Conservation (phyloP, 768 basidiomycete genomes). For the Boletellus sp. region DNA sequence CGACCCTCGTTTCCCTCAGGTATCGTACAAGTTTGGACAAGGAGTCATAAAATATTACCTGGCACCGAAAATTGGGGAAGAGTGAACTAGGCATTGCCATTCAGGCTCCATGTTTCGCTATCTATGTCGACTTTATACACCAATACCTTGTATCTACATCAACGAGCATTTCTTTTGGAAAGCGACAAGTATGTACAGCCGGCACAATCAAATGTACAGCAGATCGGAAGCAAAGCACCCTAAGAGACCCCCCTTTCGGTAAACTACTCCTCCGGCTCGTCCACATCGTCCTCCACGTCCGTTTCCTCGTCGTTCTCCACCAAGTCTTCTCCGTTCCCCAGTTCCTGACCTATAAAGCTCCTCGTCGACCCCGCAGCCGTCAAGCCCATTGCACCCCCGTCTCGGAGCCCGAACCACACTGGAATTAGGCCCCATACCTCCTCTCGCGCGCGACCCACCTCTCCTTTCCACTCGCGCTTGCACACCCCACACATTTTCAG, state of each 20-base stretch:
- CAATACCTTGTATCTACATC: constrained; percentile 14
- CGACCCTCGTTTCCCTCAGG: constrained; percentile 39
- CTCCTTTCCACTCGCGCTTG: constrained; percentile 44
- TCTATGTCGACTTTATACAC: constrained; percentile 8
- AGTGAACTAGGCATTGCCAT: constrained; percentile 37
- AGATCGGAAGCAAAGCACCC: constrained; percentile 16
- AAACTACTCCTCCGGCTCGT: constrained; percentile 14
- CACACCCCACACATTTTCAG: constrained; percentile 52
- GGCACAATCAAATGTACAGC: constrained; percentile 1
- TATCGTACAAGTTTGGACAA: constrained; percentile 85
- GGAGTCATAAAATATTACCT: constrained; percentile 93
- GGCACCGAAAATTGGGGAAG: constrained; percentile 92
- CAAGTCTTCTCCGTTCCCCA: not conserved
- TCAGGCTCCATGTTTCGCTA: constrained; percentile 9
- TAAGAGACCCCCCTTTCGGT: not conserved
- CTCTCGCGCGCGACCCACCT: constrained; percentile 44
- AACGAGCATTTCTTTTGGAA: constrained; percentile 4
- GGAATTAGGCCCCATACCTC: constrained; percentile 63
- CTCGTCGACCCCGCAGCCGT: not conserved
- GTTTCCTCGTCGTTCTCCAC: constrained; percentile 8
- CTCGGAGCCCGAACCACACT: constrained; percentile 55
- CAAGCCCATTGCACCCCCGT: constrained; percentile 8
- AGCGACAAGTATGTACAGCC: constrained; percentile 15
- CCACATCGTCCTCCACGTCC: constrained; percentile 10
- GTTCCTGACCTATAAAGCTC: not conserved